Base-by-base conservation (phyloP, 2,329 filamentous ascomycete genomes). In the Seiridium unicorne region DNA sequence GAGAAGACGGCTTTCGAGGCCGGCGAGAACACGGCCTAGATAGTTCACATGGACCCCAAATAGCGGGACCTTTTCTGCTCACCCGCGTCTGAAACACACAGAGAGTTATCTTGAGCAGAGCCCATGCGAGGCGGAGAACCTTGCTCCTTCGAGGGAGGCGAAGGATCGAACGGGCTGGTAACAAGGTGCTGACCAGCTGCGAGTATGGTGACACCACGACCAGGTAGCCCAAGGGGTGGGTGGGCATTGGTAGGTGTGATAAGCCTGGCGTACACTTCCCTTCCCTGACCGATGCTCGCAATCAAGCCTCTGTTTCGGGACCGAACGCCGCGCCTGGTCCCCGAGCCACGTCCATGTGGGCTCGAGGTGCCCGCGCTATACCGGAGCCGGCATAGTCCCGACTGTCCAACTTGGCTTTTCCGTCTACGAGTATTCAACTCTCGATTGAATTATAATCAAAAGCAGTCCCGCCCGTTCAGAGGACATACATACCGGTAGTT, bases 41-140 rank as follows among this genome's bases (percentile, higher is more conserved):
- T 42, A 42, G 38, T 42, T 7, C 38, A 42, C 38, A 42, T 42
- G 38, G 2, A 42, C 38, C 38, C 38, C 38, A 42, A 53, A 35
- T 38, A 53, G 31, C 8, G 18, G 31, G 31, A 53, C 32, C 18
- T 32, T 35, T 4, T 49, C 5, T 18, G 49, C 38, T 53, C 49
- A 53, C 38, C 35, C 34, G 49, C 34, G 32, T 35, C 35, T 35
- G 49, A 53, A 38, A 53, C 35, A 53, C 34, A 6, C 11, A 18
- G 26, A 53, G 18, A 38, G 6, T 53, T 53, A n/a, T 32, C 34
- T 53, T 32, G 18, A 35, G 18, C 18, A 26, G 18, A 13, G 49
- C 49, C n/a, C 49, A 53, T 53, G 49, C 49, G 38, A 36, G 49
- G 49, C 49, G 49, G 49, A 53, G 49, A 53, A 53, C 13, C 32